A percentile compares a stretch with the other conserved stretches of the same genome.
These are phyloP conservation scores for Zygnema circumcarinatum DNA, from an alignment of 139 green algal genomes.

Conservation along the genomic window DNA sequence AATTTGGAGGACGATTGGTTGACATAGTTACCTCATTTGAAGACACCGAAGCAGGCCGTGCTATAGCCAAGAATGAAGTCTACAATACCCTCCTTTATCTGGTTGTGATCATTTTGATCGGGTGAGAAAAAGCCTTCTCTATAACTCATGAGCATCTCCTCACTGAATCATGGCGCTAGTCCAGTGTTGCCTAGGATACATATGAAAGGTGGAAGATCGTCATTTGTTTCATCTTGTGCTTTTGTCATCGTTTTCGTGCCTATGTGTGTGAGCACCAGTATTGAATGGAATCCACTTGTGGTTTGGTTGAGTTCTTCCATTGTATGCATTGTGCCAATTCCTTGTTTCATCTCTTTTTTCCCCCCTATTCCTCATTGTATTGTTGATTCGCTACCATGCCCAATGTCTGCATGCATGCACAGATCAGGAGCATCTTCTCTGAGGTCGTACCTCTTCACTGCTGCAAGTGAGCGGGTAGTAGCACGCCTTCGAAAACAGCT, in stretches of 20 bases:
- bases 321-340: background rate
- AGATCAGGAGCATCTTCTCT: slow-evolving; percentile 31
- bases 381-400: too few species aligned
- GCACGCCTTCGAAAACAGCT: slow-evolving; percentile 47
- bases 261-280: background rate
- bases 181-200: background rate
- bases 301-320: background rate
- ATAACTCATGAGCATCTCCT: too few species aligned
- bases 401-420: background rate
- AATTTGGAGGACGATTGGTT: slow-evolving; percentile 36
- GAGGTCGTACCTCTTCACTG: slow-evolving; percentile 50
- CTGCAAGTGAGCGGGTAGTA: slow-evolving; percentile 52
- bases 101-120: slow-evolving; percentile 29
- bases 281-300: background rate
- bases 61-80: slow-evolving; percentile 12
- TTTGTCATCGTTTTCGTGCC: background rate
- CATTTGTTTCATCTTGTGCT: background rate
- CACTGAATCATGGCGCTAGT: background rate
- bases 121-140: too few species aligned
- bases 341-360: background rate
- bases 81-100: slow-evolving; percentile 30
- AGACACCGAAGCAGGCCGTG: slow-evolving; percentile 24
- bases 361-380: background rate
- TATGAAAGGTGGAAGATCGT: background rate
- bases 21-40: slow-evolving; percentile 21